Evolutionary conservation across 345 rosid genomes (phyloP).

Genomic region (Pistacia integerrima): DNA sequence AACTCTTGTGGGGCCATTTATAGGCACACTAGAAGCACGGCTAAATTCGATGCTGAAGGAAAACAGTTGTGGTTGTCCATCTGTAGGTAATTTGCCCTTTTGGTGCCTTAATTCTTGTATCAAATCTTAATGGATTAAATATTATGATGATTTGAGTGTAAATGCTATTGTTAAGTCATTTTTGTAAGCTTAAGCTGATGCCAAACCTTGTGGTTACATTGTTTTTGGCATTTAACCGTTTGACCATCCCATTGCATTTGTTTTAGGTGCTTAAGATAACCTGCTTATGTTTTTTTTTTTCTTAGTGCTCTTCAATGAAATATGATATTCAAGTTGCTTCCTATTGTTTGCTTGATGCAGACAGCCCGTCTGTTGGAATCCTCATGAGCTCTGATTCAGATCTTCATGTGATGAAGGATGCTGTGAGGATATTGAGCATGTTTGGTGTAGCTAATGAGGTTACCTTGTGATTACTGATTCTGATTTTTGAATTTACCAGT

Average conservation of each 20-base stretch:
- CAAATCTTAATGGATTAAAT: not conserved
- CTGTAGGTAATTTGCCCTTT: slow-evolving; percentile 47
- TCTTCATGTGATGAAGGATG: slow-evolving; percentile 96
- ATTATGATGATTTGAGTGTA: not conserved
- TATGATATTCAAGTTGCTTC: not conserved
- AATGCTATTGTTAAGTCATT: not conserved
- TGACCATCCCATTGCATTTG: not conserved
- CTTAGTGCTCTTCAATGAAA: not conserved
- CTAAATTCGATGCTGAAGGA: slow-evolving; percentile 57
- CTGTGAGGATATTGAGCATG: slow-evolving; percentile 61
- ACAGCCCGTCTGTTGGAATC: slow-evolving; percentile 71
- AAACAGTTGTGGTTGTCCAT: slow-evolving; percentile 38
- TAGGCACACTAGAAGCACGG: slow-evolving; percentile 62
- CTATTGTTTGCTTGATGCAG: slow-evolving; percentile 45
- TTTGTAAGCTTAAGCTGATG: not conserved
- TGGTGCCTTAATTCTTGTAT: slow-evolving; percentile 4
- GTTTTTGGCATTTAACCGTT: not conserved
- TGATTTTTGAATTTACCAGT: not conserved
- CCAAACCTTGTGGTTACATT: not conserved
- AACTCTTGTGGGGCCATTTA: slow-evolving; percentile 75
- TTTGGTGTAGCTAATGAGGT: slow-evolving; percentile 85
- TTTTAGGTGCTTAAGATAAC: not conserved
- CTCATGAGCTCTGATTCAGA: slow-evolving; percentile 96
- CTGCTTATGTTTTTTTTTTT: not conserved
- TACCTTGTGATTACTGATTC: not conserved